Evolutionary conservation across 768 basidiomycete genomes (phyloP).

Genomic region (Amanita molliuscula): DNA sequence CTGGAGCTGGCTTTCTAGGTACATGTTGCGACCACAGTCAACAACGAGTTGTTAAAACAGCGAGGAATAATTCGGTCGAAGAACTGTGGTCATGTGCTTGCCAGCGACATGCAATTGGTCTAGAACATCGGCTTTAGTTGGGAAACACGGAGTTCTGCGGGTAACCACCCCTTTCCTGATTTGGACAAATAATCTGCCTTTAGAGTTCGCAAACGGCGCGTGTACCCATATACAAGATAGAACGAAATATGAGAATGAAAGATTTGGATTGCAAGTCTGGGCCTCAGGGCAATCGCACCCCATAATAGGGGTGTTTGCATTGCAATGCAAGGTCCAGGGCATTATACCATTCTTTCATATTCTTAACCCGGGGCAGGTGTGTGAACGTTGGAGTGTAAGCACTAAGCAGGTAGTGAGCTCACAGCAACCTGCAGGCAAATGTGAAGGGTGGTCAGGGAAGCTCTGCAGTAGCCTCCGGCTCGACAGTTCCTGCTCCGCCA

Average conservation of each 20-base stretch:
- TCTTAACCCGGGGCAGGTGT: conserved; percentile 23
- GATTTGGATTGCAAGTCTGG: neutral
- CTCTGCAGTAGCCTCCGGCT: conserved; percentile 28
- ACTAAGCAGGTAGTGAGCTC: conserved; percentile 35
- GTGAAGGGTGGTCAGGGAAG: conserved; percentile 56
- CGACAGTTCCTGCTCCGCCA: conserved; percentile 36
- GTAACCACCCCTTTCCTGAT: neutral
- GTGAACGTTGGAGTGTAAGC: conserved; percentile 47
- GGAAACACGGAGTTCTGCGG: too few relatives aligned
- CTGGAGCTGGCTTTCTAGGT: too few relatives aligned
- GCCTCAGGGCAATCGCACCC: conserved; percentile 34
- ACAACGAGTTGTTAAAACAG: too few relatives aligned
- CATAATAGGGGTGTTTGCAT: conserved; percentile 24
- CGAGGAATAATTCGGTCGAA: too few relatives aligned
- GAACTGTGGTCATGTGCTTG: too few relatives aligned
- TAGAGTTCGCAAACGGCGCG: neutral
- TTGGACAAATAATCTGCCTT: neutral
- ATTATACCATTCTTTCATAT: conserved; percentile 47
- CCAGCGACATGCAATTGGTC: too few relatives aligned
- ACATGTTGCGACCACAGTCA: too few relatives aligned
- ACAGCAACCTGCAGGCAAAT: conserved; percentile 31
- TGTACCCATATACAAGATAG: neutral
- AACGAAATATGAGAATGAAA: neutral
- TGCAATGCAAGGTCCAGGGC: conserved; percentile 26
- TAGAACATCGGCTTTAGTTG: too few relatives aligned